phyloP scores from a whole-genome alignment of 2,329 filamentous ascomycete species.

The Magnaporthiopsis rhizophila region DNA sequence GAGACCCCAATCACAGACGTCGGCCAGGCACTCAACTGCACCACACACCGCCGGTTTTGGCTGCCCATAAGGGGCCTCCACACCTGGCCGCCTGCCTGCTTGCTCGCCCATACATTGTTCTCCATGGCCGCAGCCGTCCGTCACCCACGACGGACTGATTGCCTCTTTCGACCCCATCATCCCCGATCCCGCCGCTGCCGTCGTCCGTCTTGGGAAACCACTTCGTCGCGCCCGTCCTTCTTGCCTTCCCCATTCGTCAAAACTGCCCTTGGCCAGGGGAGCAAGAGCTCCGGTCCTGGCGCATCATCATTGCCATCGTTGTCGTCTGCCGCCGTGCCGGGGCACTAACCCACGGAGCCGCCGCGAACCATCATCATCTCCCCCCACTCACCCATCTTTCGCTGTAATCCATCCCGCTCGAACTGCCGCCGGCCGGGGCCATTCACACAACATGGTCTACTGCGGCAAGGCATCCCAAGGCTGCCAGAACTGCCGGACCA shows the following conservation, averaged over 20 bases:
- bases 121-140: background rate
- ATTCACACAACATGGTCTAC: conserved; percentile 41
- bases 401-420: too few relatives aligned
- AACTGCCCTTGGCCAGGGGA: background rate
- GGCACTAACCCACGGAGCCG: background rate
- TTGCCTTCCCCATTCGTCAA: background rate
- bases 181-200: background rate
- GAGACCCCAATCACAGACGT: background rate
- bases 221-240: conserved; percentile 1
- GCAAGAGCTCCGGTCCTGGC: background rate
- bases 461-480: conserved; percentile 49
- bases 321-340: too few relatives aligned
- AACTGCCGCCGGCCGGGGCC: background rate
- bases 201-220: conserved; percentile 10
- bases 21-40: background rate
- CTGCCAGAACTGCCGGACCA: conserved; percentile 44
- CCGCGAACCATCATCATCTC: too few relatives aligned
- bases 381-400: background rate
- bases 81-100: too few relatives aligned
- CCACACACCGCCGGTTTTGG: background rate
- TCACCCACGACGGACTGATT: conserved; percentile 18
- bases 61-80: background rate
- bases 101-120: background rate
- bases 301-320: background rate
- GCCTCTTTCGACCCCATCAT: conserved; percentile 16